phyloP scores from a whole-genome alignment of 371 early-diverging fungal species.

The Blyttiomyces sp. region DNA sequence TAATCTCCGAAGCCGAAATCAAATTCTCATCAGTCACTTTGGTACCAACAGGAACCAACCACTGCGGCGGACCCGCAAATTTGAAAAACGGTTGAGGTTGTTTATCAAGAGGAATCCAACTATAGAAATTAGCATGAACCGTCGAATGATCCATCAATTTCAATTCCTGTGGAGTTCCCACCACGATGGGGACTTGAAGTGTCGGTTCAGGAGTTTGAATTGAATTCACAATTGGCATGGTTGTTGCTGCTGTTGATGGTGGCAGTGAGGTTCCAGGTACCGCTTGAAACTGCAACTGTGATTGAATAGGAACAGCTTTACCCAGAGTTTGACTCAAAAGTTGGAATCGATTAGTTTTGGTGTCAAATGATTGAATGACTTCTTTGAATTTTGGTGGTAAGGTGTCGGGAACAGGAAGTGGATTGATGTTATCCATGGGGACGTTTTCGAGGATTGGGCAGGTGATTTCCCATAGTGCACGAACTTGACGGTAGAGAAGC shows the following conservation, averaged over 20 bases:
- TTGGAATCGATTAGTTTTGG: neutral
- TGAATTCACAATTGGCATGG: neutral
- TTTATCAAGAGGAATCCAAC: too few relatives aligned
- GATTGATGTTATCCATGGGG: neutral
- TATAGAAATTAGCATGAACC: too few relatives aligned
- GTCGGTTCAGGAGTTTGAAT: neutral
- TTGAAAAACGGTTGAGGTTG: neutral
- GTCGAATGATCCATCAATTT: too few relatives aligned
- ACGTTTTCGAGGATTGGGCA: conserved; percentile 6
- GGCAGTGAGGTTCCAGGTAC: neutral
- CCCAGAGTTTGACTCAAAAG: conserved; percentile 1
- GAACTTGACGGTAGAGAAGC: conserved; percentile 75
- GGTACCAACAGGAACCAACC: conserved; percentile 3
- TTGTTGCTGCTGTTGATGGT: neutral
- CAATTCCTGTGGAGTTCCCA: too few relatives aligned
- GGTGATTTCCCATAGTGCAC: conserved; percentile 71
- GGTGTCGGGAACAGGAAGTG: conserved; percentile 11
- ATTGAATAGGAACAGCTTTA: neutral
- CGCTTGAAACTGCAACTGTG: neutral
- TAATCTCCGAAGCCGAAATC: conserved; percentile 8
- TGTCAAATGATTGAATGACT: conserved; percentile 2
- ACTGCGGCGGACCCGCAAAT: neutral
- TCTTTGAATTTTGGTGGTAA: conserved; percentile 12
- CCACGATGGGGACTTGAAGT: neutral
- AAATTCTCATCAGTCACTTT: neutral